Base-by-base conservation (phyloP, 768 basidiomycete genomes). In the Termitomyces sp. region DNA sequence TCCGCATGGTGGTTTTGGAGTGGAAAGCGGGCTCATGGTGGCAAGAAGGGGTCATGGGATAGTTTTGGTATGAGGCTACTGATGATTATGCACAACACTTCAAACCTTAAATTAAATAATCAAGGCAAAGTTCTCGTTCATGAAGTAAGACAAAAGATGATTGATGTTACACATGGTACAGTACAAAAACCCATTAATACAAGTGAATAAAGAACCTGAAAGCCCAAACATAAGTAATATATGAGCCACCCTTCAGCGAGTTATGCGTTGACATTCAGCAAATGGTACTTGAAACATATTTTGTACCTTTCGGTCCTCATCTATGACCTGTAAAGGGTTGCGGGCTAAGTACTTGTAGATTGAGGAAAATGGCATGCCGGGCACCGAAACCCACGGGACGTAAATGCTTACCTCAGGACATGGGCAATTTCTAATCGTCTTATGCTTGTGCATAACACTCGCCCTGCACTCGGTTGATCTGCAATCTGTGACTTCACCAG, bases 221-320 rank as follows among this genome's bases (percentile, higher is more conserved):
- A 43, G 16, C 58, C 42, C 56, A 32, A n/a, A 35, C 17, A 47
- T 41, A 53, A 38, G 19, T 49, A 40, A 21, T 21, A 23, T 35
- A 32, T 37, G 8, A 49, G 47, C 43, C 29, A 34, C 34, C 46
- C n/a, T 25, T 71, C 66, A 77, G 41, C 76, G 73, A 23, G 73
- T 58, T 50, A 65, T 63, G 44, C 71, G 73, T 54, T 72, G 67
- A 63, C 79, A 80, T 51, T 77, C 74, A 5, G 72, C 68, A 58
- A 73, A 77, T 0, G 71, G 69, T 7, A 72, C 64, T 63, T 79
- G 79, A 64, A 79, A 80, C 70, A 80, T 66, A 57, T 80, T 80
- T 64, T 79, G 75, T 42, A 80, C 69, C 55, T 73, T 72, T 53
- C 75, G 65, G 32, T 77, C 75, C 52, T 78, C 74, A 5, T 67